Base-by-base conservation (phyloP, 768 basidiomycete species). In the Mycena sanguinolenta region DNA sequence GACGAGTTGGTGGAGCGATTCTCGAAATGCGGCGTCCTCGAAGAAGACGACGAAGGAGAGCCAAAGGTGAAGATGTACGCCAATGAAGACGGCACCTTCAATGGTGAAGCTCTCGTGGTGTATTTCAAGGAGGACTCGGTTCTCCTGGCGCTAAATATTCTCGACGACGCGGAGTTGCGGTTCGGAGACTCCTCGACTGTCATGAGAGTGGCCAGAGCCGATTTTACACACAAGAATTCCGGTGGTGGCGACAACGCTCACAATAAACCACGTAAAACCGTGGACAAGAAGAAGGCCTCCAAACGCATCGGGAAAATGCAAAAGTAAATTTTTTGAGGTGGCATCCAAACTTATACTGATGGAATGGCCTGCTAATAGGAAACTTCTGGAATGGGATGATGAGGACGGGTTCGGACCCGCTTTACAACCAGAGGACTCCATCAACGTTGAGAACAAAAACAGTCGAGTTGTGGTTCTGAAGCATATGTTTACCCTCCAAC, bases 111-210 rank as follows among this genome's bases (percentile, higher is more conserved):
- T 3, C 82, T 99, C 73, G 92, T 99, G 66, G 96, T 98, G 38
- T 99, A 94, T 81, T 97, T 98, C 86, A 98, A 98, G 80, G 96
- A 97, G 79, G 97, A 96, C 69, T 95, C 93, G n/a, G 98, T 99
- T 23, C 81, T 84, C 4, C 85, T 99, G 63, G 97, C 97, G 12
- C 77, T 94, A 70, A 92, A 86, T 73, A 84, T 99, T 62, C 84
- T 99, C 69, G 97, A 98, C 78, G 97, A 98, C 68, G 95, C 95
- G 2, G 96, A 98, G 79, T 83, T 99, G 69, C 84, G 95, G 67
- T 75, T 97, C 27, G 97, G 97, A 2, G 93, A 94, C 53, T 81
- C 92, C 9, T 86, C 86, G 9, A 90, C 92, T 17, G 82, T 88
- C 53, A 95, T 96, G 90, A 86, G 79, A 62, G 93, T 96, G 30